These are phyloP conservation scores for Pythium aquatile DNA, from an alignment of 352 stramenopile species.

Conservation along the genomic window DNA sequence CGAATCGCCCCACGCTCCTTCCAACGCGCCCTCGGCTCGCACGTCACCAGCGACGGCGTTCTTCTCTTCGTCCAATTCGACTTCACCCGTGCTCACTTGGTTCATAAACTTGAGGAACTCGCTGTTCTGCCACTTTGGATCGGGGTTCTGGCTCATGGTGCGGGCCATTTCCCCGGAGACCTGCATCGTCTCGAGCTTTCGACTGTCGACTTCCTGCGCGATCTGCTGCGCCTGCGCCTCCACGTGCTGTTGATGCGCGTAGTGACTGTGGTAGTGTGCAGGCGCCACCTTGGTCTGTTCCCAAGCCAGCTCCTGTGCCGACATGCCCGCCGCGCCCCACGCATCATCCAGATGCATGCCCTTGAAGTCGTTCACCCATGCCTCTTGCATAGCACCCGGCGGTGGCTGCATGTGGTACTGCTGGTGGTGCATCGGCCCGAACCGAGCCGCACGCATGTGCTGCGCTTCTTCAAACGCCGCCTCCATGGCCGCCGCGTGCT, in stretches of 20 bases:
- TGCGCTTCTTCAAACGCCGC: conserved; percentile 56
- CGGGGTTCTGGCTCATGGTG: conserved; percentile 74
- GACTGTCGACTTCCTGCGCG: conserved; percentile 21
- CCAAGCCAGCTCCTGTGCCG: conserved; percentile 64
- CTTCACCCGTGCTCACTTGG: conserved; percentile 65
- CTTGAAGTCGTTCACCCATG: conserved; percentile 73
- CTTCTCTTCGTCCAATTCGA: conserved; percentile 77
- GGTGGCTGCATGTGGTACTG: conserved; percentile 29
- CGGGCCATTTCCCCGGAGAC: conserved; percentile 68
- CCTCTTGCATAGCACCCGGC: conserved; percentile 39
- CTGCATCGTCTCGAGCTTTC: conserved; percentile 44
- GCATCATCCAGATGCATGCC: conserved; percentile 54
- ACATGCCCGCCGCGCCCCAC: conserved; percentile 59
- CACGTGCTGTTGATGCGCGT: conserved; percentile 31
- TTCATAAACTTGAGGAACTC: conserved; percentile 89
- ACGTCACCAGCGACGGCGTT: conserved; percentile 57
- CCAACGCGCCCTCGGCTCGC: conserved; percentile 50
- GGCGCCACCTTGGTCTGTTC: conserved; percentile 45
- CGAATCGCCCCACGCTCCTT: conserved; percentile 61
- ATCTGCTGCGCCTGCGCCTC: conserved; percentile 30
- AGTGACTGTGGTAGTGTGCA: conserved; percentile 40
- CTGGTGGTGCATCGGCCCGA: conserved; percentile 42
- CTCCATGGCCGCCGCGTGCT: conserved; percentile 43
- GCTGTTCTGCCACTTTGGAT: conserved; percentile 84
- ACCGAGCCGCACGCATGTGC: conserved; percentile 24